Evolutionary conservation across 495 filamentous ascomycete genomes (phyloP), one percentile per base, ranked within the genome.

Genomic region (Hypoxylon crocopeplum): DNA sequence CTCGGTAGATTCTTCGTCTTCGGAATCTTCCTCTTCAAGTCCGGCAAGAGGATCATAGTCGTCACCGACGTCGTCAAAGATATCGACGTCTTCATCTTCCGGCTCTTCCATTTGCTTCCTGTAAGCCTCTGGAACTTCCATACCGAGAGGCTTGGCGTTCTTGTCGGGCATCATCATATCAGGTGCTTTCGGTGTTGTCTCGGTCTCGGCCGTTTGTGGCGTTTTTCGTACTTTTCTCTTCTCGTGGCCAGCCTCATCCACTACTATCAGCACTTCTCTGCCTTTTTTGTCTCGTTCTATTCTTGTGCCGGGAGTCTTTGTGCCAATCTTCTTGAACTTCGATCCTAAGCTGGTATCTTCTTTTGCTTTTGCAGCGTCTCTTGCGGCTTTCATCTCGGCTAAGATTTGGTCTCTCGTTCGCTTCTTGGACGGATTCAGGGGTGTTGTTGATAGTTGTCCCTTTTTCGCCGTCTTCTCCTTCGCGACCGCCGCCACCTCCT

Each of bases 11-110:
- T 84, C 81, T 29, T 81, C 79, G 8, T 79, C 81, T 3, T 70
- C 68, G 5, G 72, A 72, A 36, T 81, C 74, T 6, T 82, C 83
- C 15, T 82, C 80, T 19, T 79, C 85, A 19, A 95, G 64, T 15
- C 80, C 88, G 1, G 86, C 92, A 29, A 97, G 80, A 3, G 94
- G 95, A 71, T 98, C 83, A 69, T 96, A 98, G 63, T 94, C 91
- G 19, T 83, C 83, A 4, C 89, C 94, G 1, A 84, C 91, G 25
- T 88, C 94, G 40, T 88, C 91, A 67, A 98, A 98, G 17, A 98
- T 98, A 66, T 86, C 83, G 11, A 81, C 68, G 48, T 87, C 84
- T 19, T 81, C 82, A 47, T 89, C 86, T 7, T 80, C 80, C 34
- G 84, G 82, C 12, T 85, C 81, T 56, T 80, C 80, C 1, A 52